Evolutionary conservation across 176 grass and related monocot genomes (phyloP), one percentile per base, ranked within the genome.

Genomic region (Tuctoria greenei): DNA sequence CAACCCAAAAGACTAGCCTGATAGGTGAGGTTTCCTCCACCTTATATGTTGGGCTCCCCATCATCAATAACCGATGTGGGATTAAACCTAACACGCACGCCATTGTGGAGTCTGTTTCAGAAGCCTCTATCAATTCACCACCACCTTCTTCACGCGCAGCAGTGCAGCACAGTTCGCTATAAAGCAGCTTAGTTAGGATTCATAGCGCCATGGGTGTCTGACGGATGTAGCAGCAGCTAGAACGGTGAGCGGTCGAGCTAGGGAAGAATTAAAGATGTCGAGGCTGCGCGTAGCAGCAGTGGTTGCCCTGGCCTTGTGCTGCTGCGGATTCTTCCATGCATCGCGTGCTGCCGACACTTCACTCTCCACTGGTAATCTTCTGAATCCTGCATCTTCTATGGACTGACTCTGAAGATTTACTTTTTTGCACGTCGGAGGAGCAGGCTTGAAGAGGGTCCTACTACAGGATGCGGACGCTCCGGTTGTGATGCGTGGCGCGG

Each of bases 101-200:
- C 69, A 67, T 64, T 54, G 72, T 86, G 80, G 80, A 79, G 44
- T 62, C 58, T 60, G 85, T 55, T 83, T 83, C 80, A 68, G 61
- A 83, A 54, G 1, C 74, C 85, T 82, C 67, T 66, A 36, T 45
- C 42, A 0, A 16, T 4, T 2, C 11, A 9, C 14, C 37, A 40
- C 37, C 38, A 25, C 45, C 35, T 42, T 52, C 58, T 40, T 20
- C 50, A 54, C 51, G 20, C 49, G 18, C 46, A 17, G 17, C 47
- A 38, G 20, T 18, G 18, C 46, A 17, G 17, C 47, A 38, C 56
- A 18, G 15, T 2, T 44, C 31, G 9, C 73, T 82, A 87, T 87
- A 87, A 73, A 82, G 78, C 39, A 83, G 52, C 40, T 17, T 2
- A 1, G n/a, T n/a, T 31, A 31, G 6, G 9, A 43, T 42, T 37